Percentiles rank a stretch among this genome's conserved stretches.
These are phyloP conservation scores for Nitzschia inconspicua DNA, from an alignment of 108 stramenopile species.

Conservation along the genomic window DNA sequence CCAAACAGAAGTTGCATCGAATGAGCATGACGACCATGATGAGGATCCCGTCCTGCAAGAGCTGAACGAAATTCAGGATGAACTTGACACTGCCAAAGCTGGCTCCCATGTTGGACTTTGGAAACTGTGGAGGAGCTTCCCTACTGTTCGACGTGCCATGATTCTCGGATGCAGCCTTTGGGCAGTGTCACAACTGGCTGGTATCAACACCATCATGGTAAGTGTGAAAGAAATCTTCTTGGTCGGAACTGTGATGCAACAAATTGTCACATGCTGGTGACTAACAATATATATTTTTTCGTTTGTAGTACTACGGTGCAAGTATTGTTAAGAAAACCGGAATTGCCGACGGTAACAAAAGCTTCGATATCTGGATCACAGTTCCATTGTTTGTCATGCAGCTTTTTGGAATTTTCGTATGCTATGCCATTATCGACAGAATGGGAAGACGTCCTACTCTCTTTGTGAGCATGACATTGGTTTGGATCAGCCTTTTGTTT, in stretches of 20 bases:
- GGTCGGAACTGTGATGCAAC: too few species aligned
- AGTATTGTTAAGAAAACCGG: conserved; percentile 44
- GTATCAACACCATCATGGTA: conserved; percentile 71
- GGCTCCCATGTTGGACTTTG: neutral
- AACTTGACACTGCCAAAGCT: neutral
- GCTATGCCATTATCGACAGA: conserved; percentile 1
- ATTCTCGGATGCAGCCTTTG: conserved; percentile 29
- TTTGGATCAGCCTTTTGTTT: neutral
- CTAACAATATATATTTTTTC: too few species aligned
- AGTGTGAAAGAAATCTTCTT: too few species aligned
- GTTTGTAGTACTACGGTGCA: conserved; percentile 52
- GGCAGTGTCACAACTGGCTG: conserved; percentile 45
- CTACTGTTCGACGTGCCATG: neutral
- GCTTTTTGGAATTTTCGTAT: conserved; percentile 1
- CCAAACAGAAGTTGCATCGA: neutral
- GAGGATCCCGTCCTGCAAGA: conserved; percentile 24
- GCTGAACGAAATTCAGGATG: conserved; percentile 27
- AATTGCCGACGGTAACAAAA: conserved; percentile 17
- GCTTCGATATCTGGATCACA: conserved; percentile 11
- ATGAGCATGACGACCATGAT: conserved; percentile 6
- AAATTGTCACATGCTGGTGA: too few species aligned
- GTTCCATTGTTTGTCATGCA: neutral
- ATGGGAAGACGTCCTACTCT: conserved; percentile 1
- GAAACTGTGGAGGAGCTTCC: neutral
- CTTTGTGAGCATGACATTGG: neutral